Evolutionary conservation across 371 early-diverging fungal species (phyloP).

Genomic region (Gilbertella persicaria): DNA sequence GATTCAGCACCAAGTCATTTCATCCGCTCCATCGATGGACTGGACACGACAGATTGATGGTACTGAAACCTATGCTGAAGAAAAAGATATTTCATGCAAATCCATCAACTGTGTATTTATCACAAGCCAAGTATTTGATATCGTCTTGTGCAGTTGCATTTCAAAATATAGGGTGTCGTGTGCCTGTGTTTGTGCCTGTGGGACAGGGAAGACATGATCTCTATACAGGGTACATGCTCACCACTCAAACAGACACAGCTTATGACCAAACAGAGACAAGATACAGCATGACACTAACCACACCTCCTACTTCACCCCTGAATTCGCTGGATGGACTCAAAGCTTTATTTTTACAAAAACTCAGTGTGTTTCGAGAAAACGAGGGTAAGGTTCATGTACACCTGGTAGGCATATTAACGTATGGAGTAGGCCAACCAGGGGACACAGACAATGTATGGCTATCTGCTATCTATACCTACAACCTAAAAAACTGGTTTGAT

Average conservation of each 20-base stretch:
- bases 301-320: conserved; percentile 59
- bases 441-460: conserved; percentile 15
- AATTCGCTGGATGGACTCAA: conserved; percentile 61
- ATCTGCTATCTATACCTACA: conserved; percentile 55
- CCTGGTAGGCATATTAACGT: neutral
- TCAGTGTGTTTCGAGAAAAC: conserved; percentile 39
- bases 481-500: conserved; percentile 58
- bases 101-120: conserved; percentile 53
- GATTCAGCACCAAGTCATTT: conserved; percentile 21
- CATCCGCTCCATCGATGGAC: conserved; percentile 71
- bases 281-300: conserved; percentile 62
- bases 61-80: conserved; percentile 42
- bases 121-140: conserved; percentile 65
- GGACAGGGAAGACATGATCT: conserved; percentile 65
- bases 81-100: conserved; percentile 28
- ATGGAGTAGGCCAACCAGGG: conserved; percentile 2
- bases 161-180: conserved; percentile 67
- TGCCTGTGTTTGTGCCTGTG: conserved; percentile 78
- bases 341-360: conserved; percentile 54
- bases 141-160: conserved; percentile 78
- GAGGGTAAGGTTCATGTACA: conserved; percentile 29
- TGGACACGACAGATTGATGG: conserved; percentile 49
- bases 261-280: conserved; percentile 49
- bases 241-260: conserved; percentile 7
- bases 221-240: conserved; percentile 63